phyloP scores from a whole-genome alignment of 2,329 filamentous ascomycete species.

The Trichophyton schoenleinii region DNA sequence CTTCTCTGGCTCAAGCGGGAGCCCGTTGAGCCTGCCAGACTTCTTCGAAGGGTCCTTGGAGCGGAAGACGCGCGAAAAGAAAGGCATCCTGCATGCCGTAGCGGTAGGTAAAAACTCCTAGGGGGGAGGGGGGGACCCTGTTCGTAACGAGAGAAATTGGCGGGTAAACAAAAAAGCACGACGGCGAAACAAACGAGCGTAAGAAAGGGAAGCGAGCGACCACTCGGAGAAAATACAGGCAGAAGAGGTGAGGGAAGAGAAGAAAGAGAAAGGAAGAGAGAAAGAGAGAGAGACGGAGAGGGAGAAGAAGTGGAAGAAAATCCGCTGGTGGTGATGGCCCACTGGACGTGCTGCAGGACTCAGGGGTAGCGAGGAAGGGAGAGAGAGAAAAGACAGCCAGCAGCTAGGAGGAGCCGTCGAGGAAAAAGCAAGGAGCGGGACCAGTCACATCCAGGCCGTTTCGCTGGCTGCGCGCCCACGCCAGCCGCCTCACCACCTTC shows the following conservation, averaged over 20 bases:
- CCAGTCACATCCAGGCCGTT: not conserved
- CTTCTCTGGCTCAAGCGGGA: conserved; percentile 48
- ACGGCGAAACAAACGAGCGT: not conserved
- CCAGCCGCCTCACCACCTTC: not conserved
- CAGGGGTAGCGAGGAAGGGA: not conserved
- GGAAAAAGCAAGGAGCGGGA: too few relatives aligned
- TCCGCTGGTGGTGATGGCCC: not conserved
- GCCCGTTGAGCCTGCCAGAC: conserved; percentile 38
- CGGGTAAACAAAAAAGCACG: not conserved
- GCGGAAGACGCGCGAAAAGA: conserved; percentile 55
- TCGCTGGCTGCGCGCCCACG: too few relatives aligned
- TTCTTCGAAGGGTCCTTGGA: conserved; percentile 62
- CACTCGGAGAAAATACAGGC: not conserved
- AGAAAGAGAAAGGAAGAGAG: conserved; percentile 5
- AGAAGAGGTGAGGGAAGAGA: conserved; percentile 35
- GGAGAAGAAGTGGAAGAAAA: not conserved
- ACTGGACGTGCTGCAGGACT: not conserved
- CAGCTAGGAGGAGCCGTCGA: not conserved
- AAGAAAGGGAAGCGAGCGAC: not conserved
- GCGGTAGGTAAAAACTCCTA: not conserved
- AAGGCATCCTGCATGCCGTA: conserved; percentile 34
- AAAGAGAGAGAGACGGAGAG: conserved; percentile 4
- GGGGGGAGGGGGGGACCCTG: not conserved
- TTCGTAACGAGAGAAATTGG: not conserved
- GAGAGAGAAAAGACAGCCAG: not conserved